Conservation (phyloP, 768 basidiomycete genomes). For the Filobasidium wieringae region DNA sequence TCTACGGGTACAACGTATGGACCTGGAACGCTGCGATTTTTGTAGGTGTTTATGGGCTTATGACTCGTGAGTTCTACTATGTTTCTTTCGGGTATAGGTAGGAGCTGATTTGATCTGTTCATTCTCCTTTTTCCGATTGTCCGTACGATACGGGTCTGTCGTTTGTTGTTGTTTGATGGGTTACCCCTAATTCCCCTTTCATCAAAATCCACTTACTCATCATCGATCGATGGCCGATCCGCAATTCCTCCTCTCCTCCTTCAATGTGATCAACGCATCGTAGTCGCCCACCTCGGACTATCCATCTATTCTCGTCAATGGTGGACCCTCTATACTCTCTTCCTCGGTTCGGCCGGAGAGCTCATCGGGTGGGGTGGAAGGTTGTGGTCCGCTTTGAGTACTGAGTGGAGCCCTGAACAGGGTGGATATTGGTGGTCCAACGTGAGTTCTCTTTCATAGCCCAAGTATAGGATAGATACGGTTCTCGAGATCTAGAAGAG, state of each 20-base stretch:
- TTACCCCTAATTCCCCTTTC: no score
- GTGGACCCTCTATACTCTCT: conserved; percentile 20
- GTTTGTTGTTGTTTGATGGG: no score
- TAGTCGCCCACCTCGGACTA: conserved; percentile 4
- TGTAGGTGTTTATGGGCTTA: conserved; percentile 7
- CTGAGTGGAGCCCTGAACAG: not conserved
- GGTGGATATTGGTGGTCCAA: conserved; percentile 8
- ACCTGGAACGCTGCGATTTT: conserved; percentile 7
- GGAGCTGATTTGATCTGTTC: no score
- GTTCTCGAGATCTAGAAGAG: not conserved
- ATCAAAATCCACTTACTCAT: no score
- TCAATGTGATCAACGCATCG: not conserved
- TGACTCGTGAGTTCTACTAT: not conserved
- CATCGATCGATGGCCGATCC: no score
- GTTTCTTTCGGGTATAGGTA: no score
- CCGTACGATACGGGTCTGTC: no score
- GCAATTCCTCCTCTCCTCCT: not conserved
- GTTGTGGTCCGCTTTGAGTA: not conserved
- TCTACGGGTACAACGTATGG: conserved; percentile 19
- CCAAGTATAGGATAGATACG: not conserved
- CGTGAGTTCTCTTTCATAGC: conserved; percentile 3
- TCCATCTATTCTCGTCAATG: not conserved
- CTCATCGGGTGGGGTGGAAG: conserved; percentile 10
- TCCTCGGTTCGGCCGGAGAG: conserved; percentile 7
- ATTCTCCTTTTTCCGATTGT: no score